phyloP scores from a whole-genome alignment of 371 early-diverging fungal genomes.

The Lichtheimia corymbifera region DNA sequence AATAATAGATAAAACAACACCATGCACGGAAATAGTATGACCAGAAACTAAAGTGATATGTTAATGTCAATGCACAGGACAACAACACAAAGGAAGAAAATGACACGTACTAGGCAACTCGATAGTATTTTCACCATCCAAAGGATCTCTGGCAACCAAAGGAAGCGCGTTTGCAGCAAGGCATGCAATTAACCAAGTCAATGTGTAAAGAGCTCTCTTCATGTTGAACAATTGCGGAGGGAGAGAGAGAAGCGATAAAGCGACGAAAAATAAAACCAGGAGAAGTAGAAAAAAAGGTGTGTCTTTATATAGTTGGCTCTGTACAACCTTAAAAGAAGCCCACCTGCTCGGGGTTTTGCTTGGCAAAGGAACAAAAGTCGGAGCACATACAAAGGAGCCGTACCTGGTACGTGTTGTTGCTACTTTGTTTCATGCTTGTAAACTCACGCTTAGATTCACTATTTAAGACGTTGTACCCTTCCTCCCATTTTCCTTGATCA shows the following conservation, averaged over 20 bases:
- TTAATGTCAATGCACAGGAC: not conserved
- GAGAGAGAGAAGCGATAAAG: not conserved
- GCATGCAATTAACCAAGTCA: not conserved
- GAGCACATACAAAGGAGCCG: no score
- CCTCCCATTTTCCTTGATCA: no score
- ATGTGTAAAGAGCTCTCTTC: not conserved
- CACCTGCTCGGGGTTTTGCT: no score
- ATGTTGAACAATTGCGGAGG: not conserved
- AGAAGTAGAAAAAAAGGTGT: no score
- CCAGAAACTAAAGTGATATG: conserved; percentile 29
- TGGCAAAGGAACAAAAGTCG: no score
- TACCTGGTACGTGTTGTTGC: no score
- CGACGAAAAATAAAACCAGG: not conserved
- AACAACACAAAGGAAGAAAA: not conserved
- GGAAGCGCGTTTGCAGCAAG: conserved; percentile 11
- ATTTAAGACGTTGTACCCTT: no score
- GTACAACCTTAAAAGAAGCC: no score
- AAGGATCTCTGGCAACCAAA: conserved; percentile 16
- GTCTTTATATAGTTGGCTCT: no score
- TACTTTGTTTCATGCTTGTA: no score
- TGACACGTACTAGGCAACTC: conserved; percentile 10
- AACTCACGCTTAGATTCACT: no score
- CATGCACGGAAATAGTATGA: conserved; percentile 44
- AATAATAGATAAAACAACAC: conserved; percentile 54
- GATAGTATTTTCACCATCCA: conserved; percentile 15